These are phyloP conservation scores for Forsythia viridissima DNA, from an alignment of 257 asterid genomes.

Conservation along the genomic window DNA sequence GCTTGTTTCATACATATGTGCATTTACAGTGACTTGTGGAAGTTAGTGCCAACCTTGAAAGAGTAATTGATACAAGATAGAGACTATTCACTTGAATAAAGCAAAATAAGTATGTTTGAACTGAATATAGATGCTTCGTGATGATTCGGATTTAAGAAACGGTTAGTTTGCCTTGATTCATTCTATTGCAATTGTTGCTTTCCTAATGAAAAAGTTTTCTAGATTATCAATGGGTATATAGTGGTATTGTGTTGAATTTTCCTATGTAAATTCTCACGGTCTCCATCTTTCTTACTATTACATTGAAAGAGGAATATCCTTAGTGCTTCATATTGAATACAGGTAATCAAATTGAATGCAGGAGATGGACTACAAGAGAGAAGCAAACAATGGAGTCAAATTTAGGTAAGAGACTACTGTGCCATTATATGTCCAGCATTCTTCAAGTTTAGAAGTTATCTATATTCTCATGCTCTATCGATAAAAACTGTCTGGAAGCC, in stretches of 20 bases:
- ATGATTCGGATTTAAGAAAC: background rate
- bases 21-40: background rate
- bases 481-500: background rate
- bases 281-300: conserved; percentile 14
- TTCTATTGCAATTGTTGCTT: conserved; percentile 6
- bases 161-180: conserved; percentile 16
- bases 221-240: background rate
- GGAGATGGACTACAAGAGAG: conserved; percentile 95
- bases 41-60: background rate
- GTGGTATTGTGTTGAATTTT: conserved; percentile 6
- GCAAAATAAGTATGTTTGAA: background rate
- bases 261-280: conserved; percentile 16
- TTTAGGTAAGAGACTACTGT: conserved; percentile 59
- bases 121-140: background rate
- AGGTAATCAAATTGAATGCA: conserved; percentile 99
- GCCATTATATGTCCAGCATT: conserved; percentile 8
- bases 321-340: conserved; percentile 96
- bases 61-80: background rate
- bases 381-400: conserved; percentile 85
- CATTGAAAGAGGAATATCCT: conserved; percentile 63
- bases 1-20: background rate
- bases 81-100: background rate
- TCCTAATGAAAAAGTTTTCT: background rate
- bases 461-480: background rate
- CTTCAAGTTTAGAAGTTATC: conserved; percentile 13